A percentile compares a stretch with the other conserved stretches of the same genome.
Conservation (phyloP, 306 rosid genomes). For the Quercus bicolor region DNA sequence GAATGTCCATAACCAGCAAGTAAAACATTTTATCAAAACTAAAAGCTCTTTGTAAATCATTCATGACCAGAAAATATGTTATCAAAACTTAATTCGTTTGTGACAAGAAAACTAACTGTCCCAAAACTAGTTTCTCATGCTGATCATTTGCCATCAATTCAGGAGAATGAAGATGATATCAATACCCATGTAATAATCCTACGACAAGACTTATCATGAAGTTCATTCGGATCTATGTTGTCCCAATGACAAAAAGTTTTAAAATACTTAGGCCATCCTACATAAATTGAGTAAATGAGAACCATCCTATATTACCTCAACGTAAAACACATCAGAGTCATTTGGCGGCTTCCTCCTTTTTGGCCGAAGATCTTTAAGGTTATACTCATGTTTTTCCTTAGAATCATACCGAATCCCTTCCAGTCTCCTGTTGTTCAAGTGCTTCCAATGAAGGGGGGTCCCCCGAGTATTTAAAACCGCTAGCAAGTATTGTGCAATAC, state of each 20-base stretch:
- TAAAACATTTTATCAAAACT: too few relatives aligned
- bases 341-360: conserved; percentile 46
- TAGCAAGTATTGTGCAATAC: conserved; percentile 79
- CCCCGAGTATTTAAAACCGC: conserved; percentile 74
- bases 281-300: neutral
- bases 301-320: conserved; percentile 50
- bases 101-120: too few relatives aligned
- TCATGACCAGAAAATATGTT: too few relatives aligned
- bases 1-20: too few relatives aligned
- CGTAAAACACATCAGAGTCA: conserved; percentile 52
- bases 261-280: conserved; percentile 19
- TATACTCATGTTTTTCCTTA: conserved; percentile 38
- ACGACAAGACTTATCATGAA: too few relatives aligned
- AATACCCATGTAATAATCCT: too few relatives aligned
- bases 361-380: conserved; percentile 59
- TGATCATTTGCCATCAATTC: too few relatives aligned
- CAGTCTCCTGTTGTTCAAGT: conserved; percentile 51
- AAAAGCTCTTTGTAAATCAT: too few relatives aligned
- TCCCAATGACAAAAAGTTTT: neutral
- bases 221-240: too few relatives aligned
- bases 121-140: too few relatives aligned
- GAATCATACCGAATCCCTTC: conserved; percentile 52
- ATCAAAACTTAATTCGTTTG: too few relatives aligned
- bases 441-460: conserved; percentile 83
- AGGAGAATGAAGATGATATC: too few relatives aligned